Conservation (phyloP, 441 rosid genomes). For the Populus hybrid region DNA sequence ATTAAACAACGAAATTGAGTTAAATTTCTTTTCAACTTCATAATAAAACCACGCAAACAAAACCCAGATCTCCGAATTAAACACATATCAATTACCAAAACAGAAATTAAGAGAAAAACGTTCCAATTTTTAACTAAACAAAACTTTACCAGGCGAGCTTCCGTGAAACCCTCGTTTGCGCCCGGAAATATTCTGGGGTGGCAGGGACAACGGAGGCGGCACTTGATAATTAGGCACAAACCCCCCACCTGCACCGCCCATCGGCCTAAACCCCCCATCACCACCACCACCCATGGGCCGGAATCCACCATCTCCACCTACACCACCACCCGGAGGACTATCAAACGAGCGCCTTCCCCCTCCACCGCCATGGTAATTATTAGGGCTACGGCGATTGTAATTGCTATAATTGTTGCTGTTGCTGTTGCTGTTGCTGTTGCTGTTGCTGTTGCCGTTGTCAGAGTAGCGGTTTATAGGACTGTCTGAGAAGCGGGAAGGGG, state of each 20-base stretch:
- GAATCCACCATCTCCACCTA: slow-evolving; percentile 35
- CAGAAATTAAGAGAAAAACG: not conserved
- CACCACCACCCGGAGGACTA: slow-evolving; percentile 35
- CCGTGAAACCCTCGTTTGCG: slow-evolving; percentile 79
- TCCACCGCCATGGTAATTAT: slow-evolving; percentile 37
- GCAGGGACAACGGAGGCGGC: slow-evolving; percentile 19
- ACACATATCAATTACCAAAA: not conserved
- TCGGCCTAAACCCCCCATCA: slow-evolving; percentile 25
- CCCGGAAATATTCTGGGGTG: slow-evolving; percentile 47
- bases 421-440: slow-evolving; percentile 24
- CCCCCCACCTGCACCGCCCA: slow-evolving; percentile 31
- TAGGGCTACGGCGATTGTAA: slow-evolving; percentile 68
- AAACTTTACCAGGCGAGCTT: slow-evolving; percentile 43
- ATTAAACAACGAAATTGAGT: not conserved
- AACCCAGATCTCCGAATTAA: not conserved
- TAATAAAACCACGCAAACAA: not conserved
- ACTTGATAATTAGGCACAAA: slow-evolving; percentile 43
- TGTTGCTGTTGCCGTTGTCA: slow-evolving; percentile 25
- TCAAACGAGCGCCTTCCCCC: slow-evolving; percentile 40
- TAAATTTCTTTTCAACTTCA: not conserved
- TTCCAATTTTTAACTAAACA: not conserved
- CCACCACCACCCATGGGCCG: slow-evolving; percentile 29
- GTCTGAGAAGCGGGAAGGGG: slow-evolving; percentile 29
- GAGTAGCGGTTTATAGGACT: slow-evolving; percentile 46
- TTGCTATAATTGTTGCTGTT: slow-evolving; percentile 19